Evolutionary conservation across 495 filamentous ascomycete species (phyloP), one percentile per base, ranked within the genome.

Genomic region (Rhizodiscina lignyota): DNA sequence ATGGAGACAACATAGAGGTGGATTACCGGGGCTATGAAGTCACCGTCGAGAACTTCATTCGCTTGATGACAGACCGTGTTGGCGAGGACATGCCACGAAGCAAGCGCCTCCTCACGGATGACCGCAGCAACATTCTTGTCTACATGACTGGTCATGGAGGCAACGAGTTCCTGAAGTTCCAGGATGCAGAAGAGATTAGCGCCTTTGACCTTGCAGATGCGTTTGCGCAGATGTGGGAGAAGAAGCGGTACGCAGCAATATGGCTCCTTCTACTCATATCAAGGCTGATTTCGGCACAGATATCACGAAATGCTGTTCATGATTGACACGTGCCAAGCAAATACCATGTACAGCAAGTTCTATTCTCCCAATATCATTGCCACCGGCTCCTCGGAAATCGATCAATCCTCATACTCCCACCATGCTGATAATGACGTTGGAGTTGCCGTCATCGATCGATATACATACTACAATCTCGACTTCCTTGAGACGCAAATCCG

Each of bases 211-310:
- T 97, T 34, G 89, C 89, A 18, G 82, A 97, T 62, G 89, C 91
- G 10, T 96, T 97, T 55, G 87, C 87, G 56, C 89, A 97, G 68
- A 97, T 97, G 89, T 94, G 86, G 83, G 91, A 97, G 63, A 97
- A 97, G 74, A 85, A 86, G 62, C 70, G 89, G 59, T 86, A 67
- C 37, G 52, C 34, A 24, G n/a, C n/a, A n/a, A n/a, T 38, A 11
- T 10, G 11, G 8, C 20, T 18, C n/a, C 23, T 4, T 18, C 1
- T 28, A 1, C 10, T 13, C 24, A 18, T 12, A 26, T n/a, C 17
- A 12, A 44, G 12, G 17, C 13, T 30, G 4, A 24, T 38, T 13
- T 13, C 6, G 13, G 6, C 17, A 17, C 35, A 77, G 72, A 49
- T 84, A 84, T 52, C 83, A 96, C 47, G 89, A 97, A 55, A 70